Evolutionary conservation across 2,329 filamentous ascomycete species (phyloP).

Genomic region (Diaporthe citri): DNA sequence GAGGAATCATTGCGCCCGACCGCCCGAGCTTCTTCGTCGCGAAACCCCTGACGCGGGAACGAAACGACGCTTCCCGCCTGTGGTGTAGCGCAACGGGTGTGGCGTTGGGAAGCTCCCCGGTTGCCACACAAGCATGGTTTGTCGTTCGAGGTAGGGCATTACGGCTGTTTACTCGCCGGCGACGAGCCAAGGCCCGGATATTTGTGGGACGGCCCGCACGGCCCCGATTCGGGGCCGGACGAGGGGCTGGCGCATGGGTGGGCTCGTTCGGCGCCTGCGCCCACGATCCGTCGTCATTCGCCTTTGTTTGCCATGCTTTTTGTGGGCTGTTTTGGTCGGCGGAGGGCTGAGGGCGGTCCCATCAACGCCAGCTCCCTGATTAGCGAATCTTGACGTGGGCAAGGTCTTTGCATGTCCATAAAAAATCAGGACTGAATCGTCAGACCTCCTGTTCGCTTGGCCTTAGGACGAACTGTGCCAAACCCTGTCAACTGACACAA

Average conservation of each 20-base stretch:
- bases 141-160: not conserved
- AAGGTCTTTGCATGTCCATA: not conserved
- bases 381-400: not conserved
- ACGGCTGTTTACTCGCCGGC: not conserved
- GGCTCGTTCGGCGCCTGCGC: not conserved
- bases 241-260: not conserved
- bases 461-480: not conserved
- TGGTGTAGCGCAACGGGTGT: not conserved
- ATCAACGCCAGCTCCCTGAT: not conserved
- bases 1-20: constrained; percentile 4
- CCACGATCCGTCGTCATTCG: not conserved
- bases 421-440: not conserved
- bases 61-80: not conserved
- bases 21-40: not conserved
- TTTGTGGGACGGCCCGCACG: constrained; percentile 19
- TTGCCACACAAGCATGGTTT: not conserved
- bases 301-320: not conserved
- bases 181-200: not conserved
- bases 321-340: not conserved
- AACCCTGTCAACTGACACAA: not conserved
- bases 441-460: not conserved
- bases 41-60: not conserved
- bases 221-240: constrained; percentile 24
- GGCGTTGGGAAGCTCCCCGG: not conserved
- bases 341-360: no score